These are phyloP conservation scores for Acidiella bohemica DNA, from an alignment of 495 filamentous ascomycete genomes.

Conservation along the genomic window DNA sequence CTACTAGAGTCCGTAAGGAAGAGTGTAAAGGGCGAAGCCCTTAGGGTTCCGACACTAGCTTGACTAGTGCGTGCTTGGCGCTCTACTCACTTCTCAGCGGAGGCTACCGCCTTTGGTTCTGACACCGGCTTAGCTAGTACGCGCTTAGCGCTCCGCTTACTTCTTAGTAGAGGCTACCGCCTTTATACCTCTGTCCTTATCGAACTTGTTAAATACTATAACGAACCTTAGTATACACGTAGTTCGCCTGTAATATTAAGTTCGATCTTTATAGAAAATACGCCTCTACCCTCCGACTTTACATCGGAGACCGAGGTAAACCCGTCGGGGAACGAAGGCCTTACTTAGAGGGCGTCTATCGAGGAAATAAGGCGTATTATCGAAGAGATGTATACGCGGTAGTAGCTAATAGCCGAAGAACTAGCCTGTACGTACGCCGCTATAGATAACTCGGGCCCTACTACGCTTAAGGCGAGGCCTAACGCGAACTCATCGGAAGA, in stretches of 20 bases:
- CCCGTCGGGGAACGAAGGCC: not conserved
- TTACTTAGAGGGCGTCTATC: not conserved
- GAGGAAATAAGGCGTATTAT: slow-evolving; percentile 1
- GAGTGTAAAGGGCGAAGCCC: too few species aligned
- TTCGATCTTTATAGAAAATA: not conserved
- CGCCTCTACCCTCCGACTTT: not conserved
- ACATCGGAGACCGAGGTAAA: not conserved
- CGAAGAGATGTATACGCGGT: slow-evolving; percentile 2
- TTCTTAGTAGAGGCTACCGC: too few species aligned
- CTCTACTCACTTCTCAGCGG: too few species aligned
- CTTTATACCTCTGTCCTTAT: too few species aligned
- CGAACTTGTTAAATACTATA: slow-evolving; percentile 2
- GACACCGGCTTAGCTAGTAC: too few species aligned
- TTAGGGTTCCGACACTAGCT: too few species aligned
- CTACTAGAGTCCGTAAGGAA: too few species aligned
- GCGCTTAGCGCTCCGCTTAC: too few species aligned
- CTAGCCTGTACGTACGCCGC: not conserved
- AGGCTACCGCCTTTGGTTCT: too few species aligned
- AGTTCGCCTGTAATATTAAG: slow-evolving; percentile 7
- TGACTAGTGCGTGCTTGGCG: too few species aligned
- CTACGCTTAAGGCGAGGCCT: not conserved
- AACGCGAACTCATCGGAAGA: not conserved
- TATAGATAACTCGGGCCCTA: not conserved
- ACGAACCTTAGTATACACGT: slow-evolving; percentile 4
- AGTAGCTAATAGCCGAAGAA: slow-evolving; percentile 1